Base-by-base conservation (phyloP, 2,329 filamentous ascomycete genomes). In the Fusarium kyushuense region DNA sequence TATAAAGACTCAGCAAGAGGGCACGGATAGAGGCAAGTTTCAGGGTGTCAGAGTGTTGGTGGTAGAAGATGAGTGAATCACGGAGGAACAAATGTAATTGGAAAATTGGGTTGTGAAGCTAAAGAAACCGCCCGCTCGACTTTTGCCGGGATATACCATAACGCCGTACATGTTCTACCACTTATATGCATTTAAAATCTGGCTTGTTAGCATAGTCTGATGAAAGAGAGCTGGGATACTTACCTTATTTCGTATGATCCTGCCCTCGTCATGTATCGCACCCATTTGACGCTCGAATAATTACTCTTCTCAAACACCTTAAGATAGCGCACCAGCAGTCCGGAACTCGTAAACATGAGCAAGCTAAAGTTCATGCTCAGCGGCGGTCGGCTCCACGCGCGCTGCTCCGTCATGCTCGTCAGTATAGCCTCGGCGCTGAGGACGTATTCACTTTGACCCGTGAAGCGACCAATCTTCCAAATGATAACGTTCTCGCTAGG, bases 301-400 rank as follows among this genome's bases (percentile, higher is more conserved):
- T 98, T 98, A 80, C 89, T 96, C 89, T 99, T 99, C 83, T 99
- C 96, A 82, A 99, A 99, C 3, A 99, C 96, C 82, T 99, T 99
- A 59, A 99, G 82, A 79, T 99, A 99, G 49, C 96, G 85, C 58
- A 99, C 96, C 69, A 99, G 78, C 76, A 99, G 78, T 1, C 96
- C 96, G 1, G 92, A 96, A 77, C 93, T 97, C 21, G 96, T 99
- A 77, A 99, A 99, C 96, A 99, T 99, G 75, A 99, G 85, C 74
- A 99, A 81, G 67, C 92, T 96, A 76, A 99, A 99, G 79, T 89
- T 96, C 79, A 99, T 82, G 79, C 90, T 97, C 65, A 99, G 83
- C 6, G 96, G 96, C 48, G 96, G 96, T 54, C 96, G 86, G 72
- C 92, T 96, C 96, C 96, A 99, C 5, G 93, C 93, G 77, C 97